phyloP scores from a whole-genome alignment of 176 grass and related monocot genomes.

The Cenchrus americanus region DNA sequence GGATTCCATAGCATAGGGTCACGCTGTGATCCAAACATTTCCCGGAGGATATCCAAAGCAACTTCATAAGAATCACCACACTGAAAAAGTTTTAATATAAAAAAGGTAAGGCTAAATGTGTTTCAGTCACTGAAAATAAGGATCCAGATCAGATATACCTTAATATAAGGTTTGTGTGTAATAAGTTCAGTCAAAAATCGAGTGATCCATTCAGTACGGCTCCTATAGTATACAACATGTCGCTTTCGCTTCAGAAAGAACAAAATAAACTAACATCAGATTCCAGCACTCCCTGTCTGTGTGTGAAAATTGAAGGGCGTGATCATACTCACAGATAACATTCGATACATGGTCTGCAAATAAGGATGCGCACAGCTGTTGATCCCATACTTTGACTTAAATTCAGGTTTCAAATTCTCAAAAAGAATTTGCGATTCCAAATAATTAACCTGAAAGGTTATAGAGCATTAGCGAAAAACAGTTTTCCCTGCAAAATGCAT shows the following conservation, averaged over 20 bases:
- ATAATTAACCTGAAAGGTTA: background rate
- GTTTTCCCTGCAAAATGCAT: background rate
- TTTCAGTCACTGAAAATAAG: no score
- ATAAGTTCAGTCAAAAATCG: slow-evolving; percentile 2
- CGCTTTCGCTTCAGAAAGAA: slow-evolving; percentile 10
- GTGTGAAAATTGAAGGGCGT: background rate
- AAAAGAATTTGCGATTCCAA: background rate
- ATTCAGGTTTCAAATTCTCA: slow-evolving; percentile 22
- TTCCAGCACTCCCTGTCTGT: background rate
- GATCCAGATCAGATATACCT: background rate
- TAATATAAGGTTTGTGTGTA: slow-evolving; percentile 17
- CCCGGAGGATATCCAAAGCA: no score
- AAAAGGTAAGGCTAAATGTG: background rate
- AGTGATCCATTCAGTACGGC: background rate
- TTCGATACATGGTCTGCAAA: background rate
- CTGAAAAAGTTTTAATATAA: background rate
- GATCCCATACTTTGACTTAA: slow-evolving; percentile 35
- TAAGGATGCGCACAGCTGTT: background rate
- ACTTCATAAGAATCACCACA: background rate
- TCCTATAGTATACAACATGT: background rate
- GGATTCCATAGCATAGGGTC: background rate
- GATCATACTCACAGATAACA: slow-evolving; percentile 12
- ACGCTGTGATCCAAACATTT: background rate
- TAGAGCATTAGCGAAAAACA: background rate
- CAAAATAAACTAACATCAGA: background rate